Base-by-base conservation (phyloP, 2,329 filamentous ascomycete species). In the Cladosporium sp. region DNA sequence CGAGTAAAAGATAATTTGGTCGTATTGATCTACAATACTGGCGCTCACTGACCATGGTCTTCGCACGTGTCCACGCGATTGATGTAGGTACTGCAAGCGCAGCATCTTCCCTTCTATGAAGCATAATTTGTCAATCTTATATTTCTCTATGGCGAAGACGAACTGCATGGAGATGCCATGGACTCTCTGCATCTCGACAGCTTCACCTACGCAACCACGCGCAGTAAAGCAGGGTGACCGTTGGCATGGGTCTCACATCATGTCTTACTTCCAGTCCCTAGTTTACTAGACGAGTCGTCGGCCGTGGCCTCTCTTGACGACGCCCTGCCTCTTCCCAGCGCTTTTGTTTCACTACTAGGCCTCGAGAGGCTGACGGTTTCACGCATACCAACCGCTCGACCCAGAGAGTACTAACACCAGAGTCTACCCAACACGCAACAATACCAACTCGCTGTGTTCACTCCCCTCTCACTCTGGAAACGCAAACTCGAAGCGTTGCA, bases 271-370 rank as follows among this genome's bases (percentile, higher is more conserved):
- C 8, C 18, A 30, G 38, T 19, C 27, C 18, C 27, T 40, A 27
- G 22, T 27, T 27, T 27, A 9, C 9, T 9, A 9, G 22, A 27
- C 22, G 9, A 27, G 22, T 9, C 36, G 30, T 32, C 35, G 25
- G n/a, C 32, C 35, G 5, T 16, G n/a, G 22, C 45, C 11, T 48
- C 36, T 35, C 36, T 48, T 35, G 45, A 48, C 45, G 32, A 48
- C 36, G 45, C 38, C 45, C 45, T 33, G 45, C 45, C 45, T 48
- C 45, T 40, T 48, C 39, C 45, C 45, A 48, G 45, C 45, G 38
- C 22, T 22, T 11, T 46, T 48, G 45, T 48, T 32, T 48, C 45
- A 48, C 35, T 33, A 40, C 45, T 48, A 48, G 45, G 22, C 45
- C 36, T 33, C 45, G 18, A 38, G 38, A 40, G 45, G 45, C 36